A percentile compares a stretch with the other conserved stretches of the same genome.
Evolutionary conservation across 2,329 filamentous ascomycete genomes (phyloP).

Genomic region (Tolypocladium tundrense): DNA sequence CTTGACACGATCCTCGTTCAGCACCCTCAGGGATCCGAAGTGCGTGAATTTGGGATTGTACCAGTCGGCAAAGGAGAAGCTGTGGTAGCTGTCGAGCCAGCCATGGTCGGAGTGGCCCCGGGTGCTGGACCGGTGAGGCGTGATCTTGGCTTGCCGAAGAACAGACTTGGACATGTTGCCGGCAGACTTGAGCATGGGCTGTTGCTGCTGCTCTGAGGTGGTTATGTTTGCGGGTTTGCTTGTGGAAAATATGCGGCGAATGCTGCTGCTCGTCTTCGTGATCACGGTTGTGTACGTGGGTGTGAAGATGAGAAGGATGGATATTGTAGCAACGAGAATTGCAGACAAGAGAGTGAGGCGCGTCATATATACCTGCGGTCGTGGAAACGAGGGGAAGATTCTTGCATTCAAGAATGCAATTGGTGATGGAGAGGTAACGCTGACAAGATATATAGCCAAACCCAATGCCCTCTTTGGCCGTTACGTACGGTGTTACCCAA

Average conservation of each 20-base stretch:
- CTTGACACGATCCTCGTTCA: constrained; percentile 81
- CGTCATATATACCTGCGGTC: constrained; percentile 25
- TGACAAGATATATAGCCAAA: background rate
- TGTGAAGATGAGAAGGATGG: constrained; percentile 23
- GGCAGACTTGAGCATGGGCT: constrained; percentile 23
- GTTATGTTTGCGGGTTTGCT: background rate
- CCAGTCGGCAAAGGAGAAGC: constrained; percentile 70
- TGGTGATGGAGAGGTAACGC: constrained; percentile 9
- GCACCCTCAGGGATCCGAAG: constrained; percentile 70
- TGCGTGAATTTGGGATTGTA: constrained; percentile 56
- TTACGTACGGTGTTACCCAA: background rate
- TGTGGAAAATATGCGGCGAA: constrained; percentile 2
- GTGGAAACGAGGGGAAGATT: constrained; percentile 16
- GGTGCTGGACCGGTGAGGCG: constrained; percentile 58
- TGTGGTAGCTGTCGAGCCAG: constrained; percentile 83
- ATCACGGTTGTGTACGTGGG: constrained; percentile 6
- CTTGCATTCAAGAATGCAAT: constrained; percentile 6
- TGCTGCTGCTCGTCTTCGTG: constrained; percentile 6
- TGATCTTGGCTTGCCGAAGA: constrained; percentile 60
- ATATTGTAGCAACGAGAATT: constrained; percentile 26
- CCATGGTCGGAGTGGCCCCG: constrained; percentile 74
- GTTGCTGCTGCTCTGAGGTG: constrained; percentile 1
- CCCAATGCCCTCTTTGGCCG: background rate
- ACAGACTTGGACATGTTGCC: constrained; percentile 48
- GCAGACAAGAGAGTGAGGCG: constrained; percentile 20